Percentiles rank a stretch among this genome's conserved stretches.
Evolutionary conservation across 257 asterid genomes (phyloP).

Genomic region (Paraleonurus japonicus): DNA sequence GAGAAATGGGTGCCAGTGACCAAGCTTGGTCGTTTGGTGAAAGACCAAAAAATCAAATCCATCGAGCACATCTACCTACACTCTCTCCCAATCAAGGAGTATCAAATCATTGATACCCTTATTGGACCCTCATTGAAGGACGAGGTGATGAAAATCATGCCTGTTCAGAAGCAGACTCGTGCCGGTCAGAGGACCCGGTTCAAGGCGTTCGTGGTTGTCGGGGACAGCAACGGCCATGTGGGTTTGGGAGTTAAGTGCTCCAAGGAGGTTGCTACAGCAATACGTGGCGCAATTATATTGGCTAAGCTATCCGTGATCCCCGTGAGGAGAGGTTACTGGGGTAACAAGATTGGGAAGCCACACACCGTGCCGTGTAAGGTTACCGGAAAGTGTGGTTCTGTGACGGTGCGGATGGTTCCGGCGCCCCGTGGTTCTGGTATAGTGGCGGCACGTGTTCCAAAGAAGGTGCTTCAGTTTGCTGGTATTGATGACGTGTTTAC

Average conservation of each 20-base stretch:
- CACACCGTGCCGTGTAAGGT: conserved; percentile 89
- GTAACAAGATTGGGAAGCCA: conserved; percentile 76
- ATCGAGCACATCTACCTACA: conserved; percentile 39
- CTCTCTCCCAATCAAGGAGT: conserved; percentile 78
- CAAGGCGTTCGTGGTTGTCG: conserved; percentile 78
- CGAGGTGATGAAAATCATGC: conserved; percentile 63
- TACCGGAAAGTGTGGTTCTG: conserved; percentile 81
- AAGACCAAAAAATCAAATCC: conserved; percentile 28
- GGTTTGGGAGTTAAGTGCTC: conserved; percentile 70
- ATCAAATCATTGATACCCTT: conserved; percentile 56
- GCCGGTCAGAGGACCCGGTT: conserved; percentile 78
- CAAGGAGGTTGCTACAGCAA: conserved; percentile 68
- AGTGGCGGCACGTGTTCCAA: conserved; percentile 82
- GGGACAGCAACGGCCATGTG: conserved; percentile 64
- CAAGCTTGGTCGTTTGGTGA: conserved; percentile 34
- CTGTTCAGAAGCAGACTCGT: conserved; percentile 75
- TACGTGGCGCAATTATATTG: conserved; percentile 44
- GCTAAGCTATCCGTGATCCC: conserved; percentile 28
- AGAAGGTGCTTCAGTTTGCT: conserved; percentile 82
- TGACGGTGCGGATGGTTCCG: conserved; percentile 79
- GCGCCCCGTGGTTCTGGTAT: conserved; percentile 87
- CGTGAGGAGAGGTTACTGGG: conserved; percentile 75
- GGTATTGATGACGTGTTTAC: conserved; percentile 86
- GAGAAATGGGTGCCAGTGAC: conserved; percentile 37
- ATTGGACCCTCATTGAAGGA: conserved; percentile 29